Conservation (phyloP, 2,329 filamentous ascomycete species). For the Ceratocystis albifundus region DNA sequence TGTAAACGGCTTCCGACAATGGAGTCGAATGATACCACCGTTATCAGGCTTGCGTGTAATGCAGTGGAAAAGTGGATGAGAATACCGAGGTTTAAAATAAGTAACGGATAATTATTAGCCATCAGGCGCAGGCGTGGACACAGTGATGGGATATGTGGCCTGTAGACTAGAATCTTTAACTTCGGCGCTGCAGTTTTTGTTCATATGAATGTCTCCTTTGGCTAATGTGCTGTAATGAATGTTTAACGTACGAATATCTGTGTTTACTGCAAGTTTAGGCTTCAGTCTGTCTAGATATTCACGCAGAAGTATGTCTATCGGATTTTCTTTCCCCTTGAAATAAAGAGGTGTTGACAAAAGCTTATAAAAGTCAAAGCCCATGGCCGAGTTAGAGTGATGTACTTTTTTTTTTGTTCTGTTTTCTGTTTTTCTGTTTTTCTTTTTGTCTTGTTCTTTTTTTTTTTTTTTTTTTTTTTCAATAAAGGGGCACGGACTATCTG, state of each 20-base stretch:
- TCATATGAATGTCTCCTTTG: not conserved
- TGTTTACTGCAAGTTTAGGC: not conserved
- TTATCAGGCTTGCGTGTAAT: slow-evolving; percentile 18
- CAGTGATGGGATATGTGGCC: slow-evolving; percentile 18
- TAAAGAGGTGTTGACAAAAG: no score
- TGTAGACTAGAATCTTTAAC: slow-evolving; percentile 22
- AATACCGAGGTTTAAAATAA: slow-evolving; percentile 22
- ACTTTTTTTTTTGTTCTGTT: not conserved
- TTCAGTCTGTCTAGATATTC: no score
- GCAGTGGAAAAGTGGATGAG: slow-evolving; percentile 23
- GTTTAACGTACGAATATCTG: not conserved
- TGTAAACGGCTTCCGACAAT: slow-evolving; percentile 22
- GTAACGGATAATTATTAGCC: slow-evolving; percentile 15
- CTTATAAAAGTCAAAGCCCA: no score
- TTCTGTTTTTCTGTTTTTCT: no score
- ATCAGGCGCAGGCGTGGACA: slow-evolving; percentile 16
- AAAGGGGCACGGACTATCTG: slow-evolving; percentile 7
- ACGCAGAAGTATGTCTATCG: no score
- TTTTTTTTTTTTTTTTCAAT: no score
- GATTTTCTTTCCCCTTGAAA: no score
- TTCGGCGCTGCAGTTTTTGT: slow-evolving; percentile 22
- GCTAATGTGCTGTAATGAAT: not conserved
- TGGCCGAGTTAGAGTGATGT: no score
- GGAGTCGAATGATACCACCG: slow-evolving; percentile 22
- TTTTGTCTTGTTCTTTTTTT: no score